These are phyloP conservation scores for Pythium insidiosum DNA, from an alignment of 352 stramenopile species.

Conservation along the genomic window DNA sequence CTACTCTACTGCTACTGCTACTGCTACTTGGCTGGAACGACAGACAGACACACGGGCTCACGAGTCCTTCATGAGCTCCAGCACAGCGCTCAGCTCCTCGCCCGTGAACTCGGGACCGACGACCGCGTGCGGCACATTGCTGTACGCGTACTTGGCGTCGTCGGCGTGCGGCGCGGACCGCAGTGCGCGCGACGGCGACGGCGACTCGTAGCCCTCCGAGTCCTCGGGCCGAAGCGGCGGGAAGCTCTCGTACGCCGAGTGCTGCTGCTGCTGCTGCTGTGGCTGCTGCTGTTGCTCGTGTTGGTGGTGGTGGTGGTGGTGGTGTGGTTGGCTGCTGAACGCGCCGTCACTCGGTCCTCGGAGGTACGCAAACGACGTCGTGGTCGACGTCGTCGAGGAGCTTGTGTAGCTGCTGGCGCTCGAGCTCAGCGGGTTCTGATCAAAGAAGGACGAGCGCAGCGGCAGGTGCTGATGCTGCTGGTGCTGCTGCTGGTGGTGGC, in stretches of 20 bases:
- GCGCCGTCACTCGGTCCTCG: conserved; percentile 25
- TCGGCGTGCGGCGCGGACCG: conserved; percentile 11
- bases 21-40: too few relatives aligned
- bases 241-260: too few relatives aligned
- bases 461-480: too few relatives aligned
- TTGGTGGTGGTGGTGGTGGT: conserved; percentile 7
- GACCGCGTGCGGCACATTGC: conserved; percentile 36
- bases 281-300: too few relatives aligned
- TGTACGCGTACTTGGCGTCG: conserved; percentile 25
- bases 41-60: too few relatives aligned
- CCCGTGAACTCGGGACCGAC: conserved; percentile 35
- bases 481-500: conserved; percentile 5
- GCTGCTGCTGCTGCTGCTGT: too few relatives aligned
- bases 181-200: conserved; percentile 13
- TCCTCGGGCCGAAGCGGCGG: conserved; percentile 20
- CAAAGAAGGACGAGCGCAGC: conserved; percentile 18
- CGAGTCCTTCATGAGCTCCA: too few relatives aligned
- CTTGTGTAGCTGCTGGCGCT: conserved; percentile 7
- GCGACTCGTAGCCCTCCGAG: conserved; percentile 22
- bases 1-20: too few relatives aligned
- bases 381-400: conserved; percentile 1
- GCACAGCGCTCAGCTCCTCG: too few relatives aligned
- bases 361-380: conserved; percentile 25
- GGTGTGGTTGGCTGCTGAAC: too few relatives aligned
- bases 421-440: conserved; percentile 22